Conservation (phyloP, 2,329 filamentous ascomycete species). For the Neonectria faginata region DNA sequence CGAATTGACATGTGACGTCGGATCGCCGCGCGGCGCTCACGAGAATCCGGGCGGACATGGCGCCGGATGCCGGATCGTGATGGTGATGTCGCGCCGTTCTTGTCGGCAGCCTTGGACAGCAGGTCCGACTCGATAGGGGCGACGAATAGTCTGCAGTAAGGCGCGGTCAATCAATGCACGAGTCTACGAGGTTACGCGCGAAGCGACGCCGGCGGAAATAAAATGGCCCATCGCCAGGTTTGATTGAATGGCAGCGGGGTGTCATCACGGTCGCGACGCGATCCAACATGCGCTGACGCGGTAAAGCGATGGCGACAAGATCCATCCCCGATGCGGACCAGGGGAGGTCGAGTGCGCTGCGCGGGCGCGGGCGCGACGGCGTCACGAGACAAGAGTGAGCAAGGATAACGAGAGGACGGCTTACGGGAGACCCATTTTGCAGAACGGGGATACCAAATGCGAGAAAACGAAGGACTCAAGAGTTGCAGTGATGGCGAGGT, state of each 20-base stretch:
- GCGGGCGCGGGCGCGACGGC: constrained; percentile 35
- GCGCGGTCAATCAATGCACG: constrained; percentile 33
- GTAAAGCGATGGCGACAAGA: constrained; percentile 37
- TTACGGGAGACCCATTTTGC: constrained; percentile 62
- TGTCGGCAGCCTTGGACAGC: constrained; percentile 51
- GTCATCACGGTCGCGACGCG: constrained; percentile 31
- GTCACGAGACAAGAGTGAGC: constrained; percentile 19
- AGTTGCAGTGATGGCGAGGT: constrained; percentile 17
- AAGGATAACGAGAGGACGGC: constrained; percentile 45
- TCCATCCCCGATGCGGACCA: constrained; percentile 34
- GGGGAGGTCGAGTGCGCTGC: constrained; percentile 34
- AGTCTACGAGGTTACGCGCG: constrained; percentile 21
- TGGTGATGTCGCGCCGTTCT: constrained; percentile 45
- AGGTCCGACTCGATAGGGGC: constrained; percentile 60
- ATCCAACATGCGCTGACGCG: constrained; percentile 34
- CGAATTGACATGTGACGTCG: constrained; percentile 46
- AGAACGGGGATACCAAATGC: constrained; percentile 23
- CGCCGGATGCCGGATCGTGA: constrained; percentile 58
- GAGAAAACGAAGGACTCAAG: constrained; percentile 25
- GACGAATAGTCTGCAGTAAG: constrained; percentile 56
- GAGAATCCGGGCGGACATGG: constrained; percentile 47
- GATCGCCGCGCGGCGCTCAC: constrained; percentile 48
- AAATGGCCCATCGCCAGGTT: constrained; percentile 25
- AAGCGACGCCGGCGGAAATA: constrained; percentile 28
- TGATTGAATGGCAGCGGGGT: constrained; percentile 29